phyloP scores from a whole-genome alignment of 208 protist genomes.

The Blechomonas ayalai region DNA sequence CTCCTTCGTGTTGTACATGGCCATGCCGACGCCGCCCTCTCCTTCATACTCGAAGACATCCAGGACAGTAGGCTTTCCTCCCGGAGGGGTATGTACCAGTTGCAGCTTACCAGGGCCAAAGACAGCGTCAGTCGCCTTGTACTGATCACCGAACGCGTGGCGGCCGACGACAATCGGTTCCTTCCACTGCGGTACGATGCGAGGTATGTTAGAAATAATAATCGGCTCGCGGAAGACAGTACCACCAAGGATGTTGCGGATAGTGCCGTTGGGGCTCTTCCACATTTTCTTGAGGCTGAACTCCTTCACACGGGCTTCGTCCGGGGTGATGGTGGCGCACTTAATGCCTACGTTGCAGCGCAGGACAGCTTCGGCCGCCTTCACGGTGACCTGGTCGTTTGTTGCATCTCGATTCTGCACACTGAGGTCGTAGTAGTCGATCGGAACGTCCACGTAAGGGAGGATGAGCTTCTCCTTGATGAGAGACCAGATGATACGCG shows the following conservation, averaged over 20 bases:
- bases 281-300: slow-evolving; percentile 98
- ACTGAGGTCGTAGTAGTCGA: slow-evolving; percentile 96
- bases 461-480: slow-evolving; percentile 98
- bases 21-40: slow-evolving; percentile 84
- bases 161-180: slow-evolving; percentile 95
- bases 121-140: slow-evolving; percentile 92
- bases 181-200: slow-evolving; percentile 91
- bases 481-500: slow-evolving; percentile 94
- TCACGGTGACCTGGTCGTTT: slow-evolving; percentile 94
- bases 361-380: slow-evolving; percentile 93
- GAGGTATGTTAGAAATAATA: slow-evolving; percentile 91
- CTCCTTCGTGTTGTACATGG: slow-evolving; percentile 97
- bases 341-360: slow-evolving; percentile 96
- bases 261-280: slow-evolving; percentile 98
- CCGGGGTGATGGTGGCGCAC: slow-evolving; percentile 98
- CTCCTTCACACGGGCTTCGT: slow-evolving; percentile 95
- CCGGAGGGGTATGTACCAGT: slow-evolving; percentile 89
- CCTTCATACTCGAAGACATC: slow-evolving; percentile 89
- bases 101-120: slow-evolving; percentile 87
- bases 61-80: slow-evolving; percentile 37
- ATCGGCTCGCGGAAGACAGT: slow-evolving; percentile 98
- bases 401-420: slow-evolving; percentile 92
- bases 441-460: slow-evolving; percentile 94
- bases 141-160: slow-evolving; percentile 96
- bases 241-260: slow-evolving; percentile 97